Evolutionary conservation across 2,329 filamentous ascomycete species (phyloP).

Genomic region (Diaporthe destruens): DNA sequence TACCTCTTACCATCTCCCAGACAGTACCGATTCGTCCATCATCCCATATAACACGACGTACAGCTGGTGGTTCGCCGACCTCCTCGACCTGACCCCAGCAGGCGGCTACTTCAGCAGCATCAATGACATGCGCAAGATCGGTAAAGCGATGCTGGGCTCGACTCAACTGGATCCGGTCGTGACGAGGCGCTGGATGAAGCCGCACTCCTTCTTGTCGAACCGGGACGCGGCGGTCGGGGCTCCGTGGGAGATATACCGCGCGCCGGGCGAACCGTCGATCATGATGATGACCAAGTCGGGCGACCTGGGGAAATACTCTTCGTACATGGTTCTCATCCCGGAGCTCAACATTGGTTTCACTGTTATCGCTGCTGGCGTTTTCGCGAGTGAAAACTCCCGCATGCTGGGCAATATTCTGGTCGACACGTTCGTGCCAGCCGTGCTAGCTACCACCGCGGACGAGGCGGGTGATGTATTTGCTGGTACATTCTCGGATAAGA

Average conservation of each 20-base stretch:
- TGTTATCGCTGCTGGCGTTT: conserved; percentile 48
- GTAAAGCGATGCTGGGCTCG: conserved; percentile 57
- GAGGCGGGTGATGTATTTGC: conserved; percentile 48
- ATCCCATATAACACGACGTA: conserved; percentile 42
- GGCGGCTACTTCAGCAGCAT: conserved; percentile 60
- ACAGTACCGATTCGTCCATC: conserved; percentile 42
- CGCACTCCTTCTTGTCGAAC: conserved; percentile 53
- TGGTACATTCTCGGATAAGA: conserved; percentile 46
- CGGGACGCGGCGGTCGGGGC: conserved; percentile 54
- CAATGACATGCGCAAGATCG: conserved; percentile 56
- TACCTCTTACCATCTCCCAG: conserved; percentile 46
- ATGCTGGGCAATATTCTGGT: conserved; percentile 48
- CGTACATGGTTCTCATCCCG: conserved; percentile 51
- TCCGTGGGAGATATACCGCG: conserved; percentile 52
- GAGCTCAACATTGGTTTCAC: conserved; percentile 52
- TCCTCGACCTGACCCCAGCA: conserved; percentile 46
- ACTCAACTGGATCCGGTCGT: conserved; percentile 51
- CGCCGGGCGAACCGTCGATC: conserved; percentile 10
- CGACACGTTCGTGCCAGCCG: conserved; percentile 47
- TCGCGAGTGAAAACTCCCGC: conserved; percentile 47
- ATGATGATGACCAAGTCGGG: conserved; percentile 49
- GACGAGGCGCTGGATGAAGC: conserved; percentile 61
- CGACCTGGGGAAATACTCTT: conserved; percentile 50
- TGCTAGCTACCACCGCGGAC: conserved; percentile 48
- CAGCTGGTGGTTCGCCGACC: conserved; percentile 46